Evolutionary conservation across 2,329 filamentous ascomycete species (phyloP).

Genomic region (Pyricularia sp.): DNA sequence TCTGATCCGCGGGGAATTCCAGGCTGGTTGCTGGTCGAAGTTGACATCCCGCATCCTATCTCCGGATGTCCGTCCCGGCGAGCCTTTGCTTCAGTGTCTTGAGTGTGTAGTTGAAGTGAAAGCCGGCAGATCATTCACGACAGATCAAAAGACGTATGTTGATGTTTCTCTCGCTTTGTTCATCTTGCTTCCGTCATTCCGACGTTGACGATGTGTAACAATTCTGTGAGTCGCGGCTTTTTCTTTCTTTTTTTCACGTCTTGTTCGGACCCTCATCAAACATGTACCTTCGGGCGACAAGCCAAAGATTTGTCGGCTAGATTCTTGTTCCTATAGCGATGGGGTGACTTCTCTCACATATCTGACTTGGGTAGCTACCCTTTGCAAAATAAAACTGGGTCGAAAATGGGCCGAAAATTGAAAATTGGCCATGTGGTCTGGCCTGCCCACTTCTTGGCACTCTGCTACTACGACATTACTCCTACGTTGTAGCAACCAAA

Average conservation of each 20-base stretch:
- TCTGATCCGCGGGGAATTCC: background rate
- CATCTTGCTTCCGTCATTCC: background rate
- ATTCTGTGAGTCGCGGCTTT: background rate
- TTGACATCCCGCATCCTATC: background rate
- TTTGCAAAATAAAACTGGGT: no score
- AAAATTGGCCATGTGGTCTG: no score
- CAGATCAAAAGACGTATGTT: background rate
- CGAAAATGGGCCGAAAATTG: background rate
- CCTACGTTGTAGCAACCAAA: no score
- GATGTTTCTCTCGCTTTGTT: background rate
- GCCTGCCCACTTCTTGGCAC: no score
- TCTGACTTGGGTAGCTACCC: no score
- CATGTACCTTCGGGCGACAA: background rate
- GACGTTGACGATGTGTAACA: background rate
- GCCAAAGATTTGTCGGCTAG: background rate
- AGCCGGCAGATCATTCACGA: background rate
- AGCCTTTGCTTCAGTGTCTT: background rate
- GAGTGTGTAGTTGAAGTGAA: background rate
- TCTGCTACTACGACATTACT: no score
- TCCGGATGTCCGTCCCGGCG: background rate
- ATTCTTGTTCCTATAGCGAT: background rate
- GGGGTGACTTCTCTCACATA: background rate
- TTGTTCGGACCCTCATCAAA: background rate
- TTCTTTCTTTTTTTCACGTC: background rate
- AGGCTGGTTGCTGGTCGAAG: background rate